These are phyloP conservation scores for Fusarium sp. DNA, from an alignment of 2,329 filamentous ascomycete species.

Conservation along the genomic window DNA sequence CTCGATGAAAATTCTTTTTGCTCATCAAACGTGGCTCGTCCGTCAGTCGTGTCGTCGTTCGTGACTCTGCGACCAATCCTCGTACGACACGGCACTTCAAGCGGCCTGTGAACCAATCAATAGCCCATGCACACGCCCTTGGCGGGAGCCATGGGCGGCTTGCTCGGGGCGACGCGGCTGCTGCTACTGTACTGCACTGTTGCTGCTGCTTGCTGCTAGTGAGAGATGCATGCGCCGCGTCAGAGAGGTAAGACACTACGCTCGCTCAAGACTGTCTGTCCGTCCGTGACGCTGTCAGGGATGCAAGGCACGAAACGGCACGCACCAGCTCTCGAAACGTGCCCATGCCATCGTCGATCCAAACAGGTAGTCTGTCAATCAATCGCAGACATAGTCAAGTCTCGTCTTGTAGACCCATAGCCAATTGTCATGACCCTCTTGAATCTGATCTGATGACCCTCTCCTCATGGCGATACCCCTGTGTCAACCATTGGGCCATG, in stretches of 20 bases:
- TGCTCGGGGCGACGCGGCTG: constrained; percentile 36
- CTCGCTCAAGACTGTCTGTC: neutral
- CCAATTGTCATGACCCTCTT: neutral
- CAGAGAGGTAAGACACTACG: constrained; percentile 2
- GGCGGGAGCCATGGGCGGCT: constrained; percentile 9
- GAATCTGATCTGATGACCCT: constrained; percentile 3
- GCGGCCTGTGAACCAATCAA: constrained; percentile 38
- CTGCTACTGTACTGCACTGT: constrained; percentile 7
- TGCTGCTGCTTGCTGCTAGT: constrained; percentile 22
- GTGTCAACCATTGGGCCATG: constrained; percentile 11
- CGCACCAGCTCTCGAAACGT: constrained; percentile 36
- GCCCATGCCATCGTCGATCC: constrained; percentile 18
- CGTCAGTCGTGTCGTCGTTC: constrained; percentile 23
- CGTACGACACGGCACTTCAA: constrained; percentile 40
- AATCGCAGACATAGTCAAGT: constrained; percentile 13
- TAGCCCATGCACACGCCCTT: constrained; percentile 25
- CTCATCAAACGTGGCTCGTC: constrained; percentile 19
- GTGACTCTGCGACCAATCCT: constrained; percentile 33
- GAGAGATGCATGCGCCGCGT: neutral
- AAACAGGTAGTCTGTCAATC: constrained; percentile 24
- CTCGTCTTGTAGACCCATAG: neutral
- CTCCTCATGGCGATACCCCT: constrained; percentile 4
- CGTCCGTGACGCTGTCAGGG: constrained; percentile 1
- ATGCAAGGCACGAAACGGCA: constrained; percentile 36
- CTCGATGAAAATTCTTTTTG: constrained; percentile 21